Percentiles rank a stretch among this genome's conserved stretches.
Evolutionary conservation across 257 asterid species (phyloP).

Genomic region (Nicotiana otophora): DNA sequence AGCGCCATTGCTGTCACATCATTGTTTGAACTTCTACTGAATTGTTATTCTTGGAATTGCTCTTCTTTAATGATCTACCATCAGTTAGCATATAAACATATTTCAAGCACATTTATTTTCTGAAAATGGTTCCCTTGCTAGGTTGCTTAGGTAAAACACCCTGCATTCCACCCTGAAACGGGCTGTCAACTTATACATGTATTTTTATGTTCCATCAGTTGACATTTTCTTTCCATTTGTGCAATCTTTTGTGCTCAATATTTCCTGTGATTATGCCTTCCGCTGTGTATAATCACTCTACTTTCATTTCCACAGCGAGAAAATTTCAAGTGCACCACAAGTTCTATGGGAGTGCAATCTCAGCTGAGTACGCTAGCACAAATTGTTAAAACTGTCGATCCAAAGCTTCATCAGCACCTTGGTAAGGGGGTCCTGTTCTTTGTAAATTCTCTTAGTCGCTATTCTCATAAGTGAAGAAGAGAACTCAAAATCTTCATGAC

Average conservation of each 20-base stretch:
- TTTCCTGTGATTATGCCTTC: conserved; percentile 19
- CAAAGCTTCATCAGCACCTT: conserved; percentile 90
- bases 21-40: conserved; percentile 1
- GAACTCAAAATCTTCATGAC: neutral
- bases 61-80: conserved; percentile 3
- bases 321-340: conserved; percentile 71
- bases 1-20: neutral
- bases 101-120: neutral
- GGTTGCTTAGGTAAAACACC: neutral
- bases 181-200: neutral
- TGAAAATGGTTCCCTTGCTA: neutral
- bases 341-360: conserved; percentile 87
- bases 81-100: neutral
- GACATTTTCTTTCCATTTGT: neutral
- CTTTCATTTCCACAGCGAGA: conserved; percentile 59
- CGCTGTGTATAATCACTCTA: neutral
- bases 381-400: conserved; percentile 79
- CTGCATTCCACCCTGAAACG: neutral
- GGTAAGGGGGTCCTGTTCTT: conserved; percentile 49
- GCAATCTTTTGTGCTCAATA: neutral
- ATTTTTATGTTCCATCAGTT: neutral
- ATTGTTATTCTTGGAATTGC: neutral
- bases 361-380: conserved; percentile 79
- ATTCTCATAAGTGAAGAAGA: neutral
- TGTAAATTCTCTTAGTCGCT: neutral